Conservation (phyloP, 2,329 filamentous ascomycete species). For the Fusarium phyllophilum region DNA sequence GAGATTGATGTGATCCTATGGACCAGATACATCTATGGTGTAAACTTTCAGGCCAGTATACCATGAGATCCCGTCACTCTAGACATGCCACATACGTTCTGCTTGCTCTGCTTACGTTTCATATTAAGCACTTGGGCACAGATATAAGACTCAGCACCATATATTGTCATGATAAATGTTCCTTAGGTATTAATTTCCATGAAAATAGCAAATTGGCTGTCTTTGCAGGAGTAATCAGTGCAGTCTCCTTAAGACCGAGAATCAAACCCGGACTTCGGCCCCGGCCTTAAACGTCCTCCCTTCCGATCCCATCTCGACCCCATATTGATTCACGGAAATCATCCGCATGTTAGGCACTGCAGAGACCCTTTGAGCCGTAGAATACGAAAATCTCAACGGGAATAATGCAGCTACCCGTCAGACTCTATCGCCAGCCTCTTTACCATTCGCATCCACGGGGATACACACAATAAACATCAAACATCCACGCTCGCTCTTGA, state of each 20-base stretch:
- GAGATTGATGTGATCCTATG: background rate
- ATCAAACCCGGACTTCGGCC: conserved; percentile 15
- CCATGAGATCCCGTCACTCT: background rate
- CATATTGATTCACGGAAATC: background rate
- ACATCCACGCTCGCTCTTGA: conserved; percentile 48
- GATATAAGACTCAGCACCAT: background rate
- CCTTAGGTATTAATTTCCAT: too few relatives aligned
- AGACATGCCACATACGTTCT: background rate
- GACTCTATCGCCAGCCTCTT: conserved; percentile 12
- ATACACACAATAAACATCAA: conserved; percentile 46
- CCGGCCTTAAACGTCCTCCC: background rate
- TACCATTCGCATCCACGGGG: conserved; percentile 18
- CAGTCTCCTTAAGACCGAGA: background rate
- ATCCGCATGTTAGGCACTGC: background rate
- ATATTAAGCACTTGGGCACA: background rate
- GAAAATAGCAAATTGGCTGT: background rate
- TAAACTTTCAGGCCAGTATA: background rate
- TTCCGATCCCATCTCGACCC: conserved; percentile 3
- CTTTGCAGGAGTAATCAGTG: background rate
- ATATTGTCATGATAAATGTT: too few relatives aligned
- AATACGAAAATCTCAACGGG: background rate
- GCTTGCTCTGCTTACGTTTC: background rate
- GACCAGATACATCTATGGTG: too few relatives aligned
- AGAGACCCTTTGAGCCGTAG: background rate
- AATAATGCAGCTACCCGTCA: conserved; percentile 9